Evolutionary conservation across 345 rosid genomes (phyloP), one percentile per base, ranked within the genome.

Genomic region (Populus tremula): DNA sequence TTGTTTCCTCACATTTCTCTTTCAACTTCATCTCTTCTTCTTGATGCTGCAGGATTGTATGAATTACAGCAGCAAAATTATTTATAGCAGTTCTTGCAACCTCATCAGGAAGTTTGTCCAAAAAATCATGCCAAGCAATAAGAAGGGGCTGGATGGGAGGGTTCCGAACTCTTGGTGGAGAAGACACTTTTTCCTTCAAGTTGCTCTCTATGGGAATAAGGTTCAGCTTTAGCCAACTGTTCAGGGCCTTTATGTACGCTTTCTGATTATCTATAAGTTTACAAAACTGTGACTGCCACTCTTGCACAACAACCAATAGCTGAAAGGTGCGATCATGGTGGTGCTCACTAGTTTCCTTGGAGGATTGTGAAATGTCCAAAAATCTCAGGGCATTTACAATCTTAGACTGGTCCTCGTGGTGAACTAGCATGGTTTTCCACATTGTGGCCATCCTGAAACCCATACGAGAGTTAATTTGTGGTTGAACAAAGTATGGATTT

Each of bases 181-280:
- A 96, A 70, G 98, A 96, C 67, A 90, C 97, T 83, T 91, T 92
- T 89, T 96, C 99, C 76, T 83, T 91, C 80, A 88, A 82, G 53
- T 79, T 96, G 90, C 97, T 93, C 79, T 93, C 99, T 25, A 96
- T 90, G 12, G 98, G 98, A 81, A 92, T 77, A 71, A 96, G 93
- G 71, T 93, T 96, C 74, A 88, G 84, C 78, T 84, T 92, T 76
- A 93, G 75, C 99, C 99, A 93, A 49, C 8, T 75, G 77, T 83
- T 86, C 1, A 96, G 93, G 39, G 93, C 79, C 82, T 77, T 91
- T 49, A 92, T 78, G 84, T 96, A 96, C 7, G 38, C 83, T 77
- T 81, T 96, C 84, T 96, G 99, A 76, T 89, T 27, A 76, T 91
- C 95, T 76, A 92, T 77, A 78, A 96, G 90, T 75, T 79, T 84